A percentile compares a stretch with the other conserved stretches of the same genome.
These are phyloP conservation scores for Alternaria infectoria DNA, from an alignment of 2,329 filamentous ascomycete genomes.

Conservation along the genomic window DNA sequence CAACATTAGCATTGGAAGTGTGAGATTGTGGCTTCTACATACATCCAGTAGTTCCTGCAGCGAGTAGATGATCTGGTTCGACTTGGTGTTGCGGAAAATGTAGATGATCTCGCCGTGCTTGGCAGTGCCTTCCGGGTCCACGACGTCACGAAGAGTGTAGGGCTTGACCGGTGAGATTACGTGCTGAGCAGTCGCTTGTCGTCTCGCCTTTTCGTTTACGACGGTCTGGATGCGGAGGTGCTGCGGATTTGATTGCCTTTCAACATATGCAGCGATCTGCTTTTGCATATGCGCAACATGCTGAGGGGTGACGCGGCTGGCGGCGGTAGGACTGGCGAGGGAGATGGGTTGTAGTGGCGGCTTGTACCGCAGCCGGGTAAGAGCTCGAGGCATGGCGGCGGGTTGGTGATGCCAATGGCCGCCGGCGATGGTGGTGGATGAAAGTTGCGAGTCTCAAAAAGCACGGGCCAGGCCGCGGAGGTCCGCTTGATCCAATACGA, in stretches of 20 bases:
- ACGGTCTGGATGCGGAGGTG: constrained; percentile 31
- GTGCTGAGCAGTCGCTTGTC: constrained; percentile 22
- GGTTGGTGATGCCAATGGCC: constrained; percentile 14
- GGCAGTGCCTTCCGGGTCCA: constrained; percentile 29
- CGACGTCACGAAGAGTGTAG: constrained; percentile 51
- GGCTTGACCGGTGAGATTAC: constrained; percentile 26
- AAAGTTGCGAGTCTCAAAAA: constrained; percentile 15
- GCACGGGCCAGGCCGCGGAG: constrained; percentile 18
- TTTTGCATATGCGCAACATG: constrained; percentile 4
- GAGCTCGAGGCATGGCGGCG: constrained; percentile 39
- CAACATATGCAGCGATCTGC: constrained; percentile 27
- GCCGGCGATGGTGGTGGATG: background rate
- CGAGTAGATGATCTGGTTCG: constrained; percentile 70
- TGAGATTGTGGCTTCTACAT: constrained; percentile 19
- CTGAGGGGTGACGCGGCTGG: background rate
- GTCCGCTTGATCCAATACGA: constrained; percentile 27
- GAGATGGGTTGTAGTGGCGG: constrained; percentile 24
- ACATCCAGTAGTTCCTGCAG: constrained; percentile 63
- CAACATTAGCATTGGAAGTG: background rate
- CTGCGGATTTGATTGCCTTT: constrained; percentile 33
- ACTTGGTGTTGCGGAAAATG: constrained; percentile 66
- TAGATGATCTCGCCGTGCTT: constrained; percentile 66
- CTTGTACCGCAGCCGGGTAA: constrained; percentile 35
- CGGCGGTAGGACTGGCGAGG: constrained; percentile 16
- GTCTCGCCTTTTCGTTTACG: constrained; percentile 32